Base-by-base conservation (phyloP, 176 grass and related monocot species). In the Paspalum notatum region DNA sequence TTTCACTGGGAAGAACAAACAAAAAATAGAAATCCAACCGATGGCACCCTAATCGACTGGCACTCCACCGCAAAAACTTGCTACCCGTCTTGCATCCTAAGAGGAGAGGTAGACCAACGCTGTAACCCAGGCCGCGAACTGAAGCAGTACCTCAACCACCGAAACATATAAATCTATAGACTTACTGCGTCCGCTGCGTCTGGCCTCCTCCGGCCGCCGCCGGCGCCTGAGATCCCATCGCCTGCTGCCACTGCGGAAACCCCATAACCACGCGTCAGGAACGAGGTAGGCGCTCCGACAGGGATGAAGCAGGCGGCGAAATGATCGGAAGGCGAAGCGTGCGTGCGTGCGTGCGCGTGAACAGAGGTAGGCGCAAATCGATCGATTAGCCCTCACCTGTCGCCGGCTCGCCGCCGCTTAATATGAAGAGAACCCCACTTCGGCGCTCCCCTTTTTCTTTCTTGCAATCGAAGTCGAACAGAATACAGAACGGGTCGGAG, bases 141-240 rank as follows among this genome's bases (percentile, higher is more conserved):
- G 4, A 26, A 57, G 22, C 66, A 40, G 17, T 56, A 75, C 68
- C 26, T 53, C 21, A 21, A 40, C 27, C 2, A 85, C 25, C 13
- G 37, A 57, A 85, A 77, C 8, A 66, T 37, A 69, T 37, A 69
- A 6, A 15, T 10, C 58, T 46, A 71, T 9, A 49, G 42, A 81
- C 88, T 56, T 74, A 90, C 88, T 62, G 83, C 2, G 88, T 90
- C 24, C 74, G 76, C 83, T 90, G 78, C 51, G 59, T 86, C 18
- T 45, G 61, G 14, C 71, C 82, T 8, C 45, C 83, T 20, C 15
- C 48, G 5, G 38, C 39, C 59, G 47, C 6, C 50, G 40, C 41
- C 49, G 61, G 22, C 43, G 32, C 66, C 55, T 75, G 52, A n/a
- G 62, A 81, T 81, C 85, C 62, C 85, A 75, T 81, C 15, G 62